phyloP scores from a whole-genome alignment of 2,329 filamentous ascomycete genomes.

The Colletotrichum sansevieriae region DNA sequence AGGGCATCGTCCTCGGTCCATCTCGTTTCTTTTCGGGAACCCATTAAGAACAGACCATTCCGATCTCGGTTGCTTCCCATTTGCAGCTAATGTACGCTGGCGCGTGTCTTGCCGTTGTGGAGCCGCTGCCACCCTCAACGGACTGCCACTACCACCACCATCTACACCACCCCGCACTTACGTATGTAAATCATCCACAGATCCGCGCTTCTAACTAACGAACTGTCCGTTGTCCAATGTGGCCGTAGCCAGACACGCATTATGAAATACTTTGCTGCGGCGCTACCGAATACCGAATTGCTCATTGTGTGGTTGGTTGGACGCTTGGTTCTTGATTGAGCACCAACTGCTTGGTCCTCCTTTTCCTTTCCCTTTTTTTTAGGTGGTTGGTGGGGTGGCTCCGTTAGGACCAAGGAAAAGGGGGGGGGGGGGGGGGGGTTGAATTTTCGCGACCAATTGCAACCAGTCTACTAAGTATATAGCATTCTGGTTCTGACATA shows the following conservation, averaged over 20 bases:
- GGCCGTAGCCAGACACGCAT: too few relatives aligned
- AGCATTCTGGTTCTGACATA: neutral
- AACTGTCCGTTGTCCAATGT: neutral
- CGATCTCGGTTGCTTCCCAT: constrained; percentile 29
- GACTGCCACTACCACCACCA: constrained; percentile 8
- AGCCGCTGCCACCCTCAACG: constrained; percentile 11
- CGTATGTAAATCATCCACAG: constrained; percentile 42
- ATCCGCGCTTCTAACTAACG: constrained; percentile 7
- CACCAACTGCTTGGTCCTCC: neutral
- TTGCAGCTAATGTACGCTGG: constrained; percentile 33
- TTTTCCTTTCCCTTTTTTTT: too few relatives aligned
- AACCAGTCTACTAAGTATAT: neutral
- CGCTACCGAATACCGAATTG: too few relatives aligned
- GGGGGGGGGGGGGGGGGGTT: too few relatives aligned
- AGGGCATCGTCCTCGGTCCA: too few relatives aligned
- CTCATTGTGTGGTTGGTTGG: neutral
- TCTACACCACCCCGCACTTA: constrained; percentile 3
- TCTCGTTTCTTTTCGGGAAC: too few relatives aligned
- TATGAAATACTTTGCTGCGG: too few relatives aligned
- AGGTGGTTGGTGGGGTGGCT: too few relatives aligned
- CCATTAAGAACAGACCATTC: constrained; percentile 21
- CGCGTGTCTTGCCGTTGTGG: constrained; percentile 39
- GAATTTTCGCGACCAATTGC: neutral
- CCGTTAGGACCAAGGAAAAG: too few relatives aligned
- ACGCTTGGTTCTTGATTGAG: neutral